Percentiles rank a stretch among this genome's conserved stretches.
Conservation (phyloP, 2,329 filamentous ascomycete species). For the Aspergillaceae sp. region DNA sequence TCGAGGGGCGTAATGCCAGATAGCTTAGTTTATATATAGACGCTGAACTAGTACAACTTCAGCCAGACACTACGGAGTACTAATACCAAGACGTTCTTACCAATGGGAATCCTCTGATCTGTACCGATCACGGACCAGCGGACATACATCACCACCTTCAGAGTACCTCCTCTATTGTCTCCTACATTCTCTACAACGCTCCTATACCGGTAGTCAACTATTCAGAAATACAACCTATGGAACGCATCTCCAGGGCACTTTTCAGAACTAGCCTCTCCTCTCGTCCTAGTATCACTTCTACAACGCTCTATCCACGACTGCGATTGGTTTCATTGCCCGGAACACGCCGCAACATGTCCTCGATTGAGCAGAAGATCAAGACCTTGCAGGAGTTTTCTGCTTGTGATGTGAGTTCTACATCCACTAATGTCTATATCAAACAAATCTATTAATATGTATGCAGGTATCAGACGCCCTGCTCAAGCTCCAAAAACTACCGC, state of each 20-base stretch:
- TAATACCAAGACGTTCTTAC: not conserved
- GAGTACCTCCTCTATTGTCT: not conserved
- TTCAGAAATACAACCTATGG: not conserved
- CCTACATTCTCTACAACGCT: not conserved
- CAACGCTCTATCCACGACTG: too few species aligned
- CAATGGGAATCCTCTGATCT: conserved; percentile 5
- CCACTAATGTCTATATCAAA: not conserved
- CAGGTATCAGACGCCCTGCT: conserved; percentile 65
- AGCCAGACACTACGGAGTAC: too few species aligned
- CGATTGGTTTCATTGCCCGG: not conserved
- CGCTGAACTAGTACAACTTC: too few species aligned
- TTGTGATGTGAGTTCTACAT: conserved; percentile 31
- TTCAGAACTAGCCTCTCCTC: not conserved
- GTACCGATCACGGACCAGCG: conserved; percentile 10
- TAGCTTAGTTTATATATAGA: not conserved
- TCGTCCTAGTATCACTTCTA: too few species aligned
- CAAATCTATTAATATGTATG: not conserved
- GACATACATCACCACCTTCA: conserved; percentile 9
- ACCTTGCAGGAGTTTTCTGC: conserved; percentile 31
- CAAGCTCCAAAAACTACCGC: conserved; percentile 47
- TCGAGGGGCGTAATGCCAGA: conserved; percentile 1
- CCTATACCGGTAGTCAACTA: not conserved
- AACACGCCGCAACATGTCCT: conserved; percentile 18
- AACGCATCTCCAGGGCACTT: not conserved
- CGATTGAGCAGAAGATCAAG: conserved; percentile 28